Evolutionary conservation across 495 filamentous ascomycete species (phyloP), one percentile per base, ranked within the genome.

Genomic region (Xylaria telfairii): DNA sequence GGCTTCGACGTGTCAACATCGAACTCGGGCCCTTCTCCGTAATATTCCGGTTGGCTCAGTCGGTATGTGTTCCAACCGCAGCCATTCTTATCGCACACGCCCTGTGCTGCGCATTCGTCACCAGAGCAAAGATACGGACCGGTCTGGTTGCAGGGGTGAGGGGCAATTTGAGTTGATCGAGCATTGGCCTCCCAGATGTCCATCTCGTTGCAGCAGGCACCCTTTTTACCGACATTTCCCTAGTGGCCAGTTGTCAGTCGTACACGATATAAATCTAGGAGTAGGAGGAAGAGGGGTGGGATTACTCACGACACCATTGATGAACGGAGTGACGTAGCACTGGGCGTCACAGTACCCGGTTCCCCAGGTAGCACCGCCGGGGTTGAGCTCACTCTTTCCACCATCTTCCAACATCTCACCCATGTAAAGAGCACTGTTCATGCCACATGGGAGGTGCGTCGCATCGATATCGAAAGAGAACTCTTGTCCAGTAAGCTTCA

Each of bases 261-360:
- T 42, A 4, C 24, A 34, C 15, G 10, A 34, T 19, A 37, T 37
- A 19, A n/a, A 49, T 26, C 17, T 9, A 30, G n/a, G 47, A 0
- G 24, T 1, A 62, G 34, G 62, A 47, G 37, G n/a, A n/a, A n/a
- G n/a, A n/a, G n/a, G n/a, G n/a, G n/a, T n/a, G n/a, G 44, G 9
- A 63, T 37, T 17, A 72, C 81, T 76, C 75, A 86, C 85, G 19
- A 85, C 76, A 34, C 89, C 89, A 72, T 90, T 89, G 67, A 90
- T 85, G 75, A 87, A 91, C 15, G 86, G 79, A 24, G 77, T 76
- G 21, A 81, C 79, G 47, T 81, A 84, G 78, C 91, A 92, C 73
- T 92, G 90, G 8, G 89, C 86, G 74, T 92, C 90, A 75, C 91
- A 93, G 81, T 93, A 92, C 0, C 90, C 90, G 0, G 89, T 89